Evolutionary conservation across 2,329 filamentous ascomycete genomes (phyloP).

Genomic region (Phaeosphaeria sp.): DNA sequence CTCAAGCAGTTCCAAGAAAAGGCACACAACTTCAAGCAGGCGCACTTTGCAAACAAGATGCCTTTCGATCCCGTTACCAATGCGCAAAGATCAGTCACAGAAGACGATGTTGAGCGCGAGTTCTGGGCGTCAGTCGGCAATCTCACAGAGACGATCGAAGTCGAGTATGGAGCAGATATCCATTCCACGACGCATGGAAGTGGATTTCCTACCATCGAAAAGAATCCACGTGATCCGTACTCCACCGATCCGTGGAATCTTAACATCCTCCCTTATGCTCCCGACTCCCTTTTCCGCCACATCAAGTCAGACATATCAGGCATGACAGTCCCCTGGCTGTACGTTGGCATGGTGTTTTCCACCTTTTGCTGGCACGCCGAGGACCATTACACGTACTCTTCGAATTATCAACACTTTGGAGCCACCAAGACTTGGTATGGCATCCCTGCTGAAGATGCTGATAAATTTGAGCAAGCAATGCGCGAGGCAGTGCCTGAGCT

Average conservation of each 20-base stretch:
- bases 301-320: conserved; percentile 99
- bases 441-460: conserved; percentile 89
- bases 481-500: conserved; percentile 91
- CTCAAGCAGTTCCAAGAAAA: conserved; percentile 96
- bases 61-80: conserved; percentile 85
- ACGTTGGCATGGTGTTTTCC: conserved; percentile 99
- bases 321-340: conserved; percentile 99
- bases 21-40: conserved; percentile 91
- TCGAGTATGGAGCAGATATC: conserved; percentile 97
- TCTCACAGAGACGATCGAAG: conserved; percentile 92
- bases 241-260: conserved; percentile 94
- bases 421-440: conserved; percentile 99
- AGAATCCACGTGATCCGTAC: conserved; percentile 84
- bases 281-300: conserved; percentile 91
- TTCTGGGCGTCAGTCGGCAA: conserved; percentile 97
- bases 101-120: conserved; percentile 94
- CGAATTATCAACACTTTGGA: conserved; percentile 98
- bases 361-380: conserved; percentile 99
- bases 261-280: conserved; percentile 87
- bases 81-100: conserved; percentile 79
- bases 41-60: conserved; percentile 90
- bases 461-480: conserved; percentile 96
- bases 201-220: conserved; percentile 93
- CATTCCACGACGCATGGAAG: conserved; percentile 98
- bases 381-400: conserved; percentile 96